Evolutionary conservation across 768 basidiomycete genomes (phyloP).

Genomic region (Boletus eberwhitei): DNA sequence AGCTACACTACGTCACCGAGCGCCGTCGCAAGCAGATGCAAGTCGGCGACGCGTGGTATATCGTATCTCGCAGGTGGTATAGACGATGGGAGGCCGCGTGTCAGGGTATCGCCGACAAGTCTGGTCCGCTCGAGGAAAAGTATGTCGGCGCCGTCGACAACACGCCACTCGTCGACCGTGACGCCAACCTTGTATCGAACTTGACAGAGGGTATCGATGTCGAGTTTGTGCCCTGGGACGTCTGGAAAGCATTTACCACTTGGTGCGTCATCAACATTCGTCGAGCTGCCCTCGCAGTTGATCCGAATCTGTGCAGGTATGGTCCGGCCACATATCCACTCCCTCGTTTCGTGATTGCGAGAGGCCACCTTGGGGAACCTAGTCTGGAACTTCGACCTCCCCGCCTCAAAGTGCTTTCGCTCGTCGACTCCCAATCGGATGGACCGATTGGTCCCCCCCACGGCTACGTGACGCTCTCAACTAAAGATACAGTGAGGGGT

Average conservation of each 20-base stretch:
- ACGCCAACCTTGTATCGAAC: constrained; percentile 42
- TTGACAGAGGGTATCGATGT: constrained; percentile 65
- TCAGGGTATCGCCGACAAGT: constrained; percentile 64
- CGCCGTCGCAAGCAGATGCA: constrained; percentile 49
- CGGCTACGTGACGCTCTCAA: constrained; percentile 45
- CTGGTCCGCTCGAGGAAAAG: constrained; percentile 56
- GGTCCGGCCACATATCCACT: constrained; percentile 55
- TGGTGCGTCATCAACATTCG: constrained; percentile 43
- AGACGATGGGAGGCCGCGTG: constrained; percentile 73
- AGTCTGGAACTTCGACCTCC: constrained; percentile 74
- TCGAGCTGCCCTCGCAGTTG: background rate
- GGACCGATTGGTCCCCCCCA: constrained; percentile 31
- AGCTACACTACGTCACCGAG: constrained; percentile 47
- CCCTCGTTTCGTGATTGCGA: constrained; percentile 63
- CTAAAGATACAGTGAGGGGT: constrained; percentile 45
- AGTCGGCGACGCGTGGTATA: constrained; percentile 74
- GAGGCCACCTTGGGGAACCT: constrained; percentile 48
- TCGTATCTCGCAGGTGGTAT: constrained; percentile 72
- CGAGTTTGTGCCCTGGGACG: constrained; percentile 69
- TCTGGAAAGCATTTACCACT: constrained; percentile 62
- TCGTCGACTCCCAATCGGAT: constrained; percentile 31
- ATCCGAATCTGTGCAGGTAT: constrained; percentile 54
- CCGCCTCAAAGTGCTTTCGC: constrained; percentile 51
- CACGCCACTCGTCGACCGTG: constrained; percentile 53
- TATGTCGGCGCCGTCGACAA: constrained; percentile 79